These are phyloP conservation scores for Leucocoprinus sp. DNA, from an alignment of 768 basidiomycete species.

Conservation along the genomic window DNA sequence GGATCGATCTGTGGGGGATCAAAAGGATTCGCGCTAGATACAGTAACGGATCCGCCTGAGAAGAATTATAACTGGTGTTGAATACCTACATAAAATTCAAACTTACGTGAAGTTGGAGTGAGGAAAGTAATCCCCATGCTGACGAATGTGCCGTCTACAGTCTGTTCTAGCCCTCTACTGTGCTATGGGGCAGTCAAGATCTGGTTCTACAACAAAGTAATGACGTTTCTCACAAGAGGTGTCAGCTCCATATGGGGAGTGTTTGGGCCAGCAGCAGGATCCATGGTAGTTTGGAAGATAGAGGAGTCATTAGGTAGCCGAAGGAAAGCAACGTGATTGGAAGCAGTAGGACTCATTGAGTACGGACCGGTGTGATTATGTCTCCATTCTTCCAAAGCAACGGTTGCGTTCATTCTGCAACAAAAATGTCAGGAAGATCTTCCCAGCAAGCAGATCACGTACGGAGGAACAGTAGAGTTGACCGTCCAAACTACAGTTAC, in stretches of 20 bases:
- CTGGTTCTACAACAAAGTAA: no score
- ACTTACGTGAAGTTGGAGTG: not conserved
- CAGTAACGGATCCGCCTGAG: no score
- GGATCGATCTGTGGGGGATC: conserved; percentile 22
- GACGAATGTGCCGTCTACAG: no score
- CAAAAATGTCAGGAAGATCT: not conserved
- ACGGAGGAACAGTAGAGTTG: conserved; percentile 22
- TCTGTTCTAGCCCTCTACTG: no score
- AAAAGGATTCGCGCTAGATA: no score
- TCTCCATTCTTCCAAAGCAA: conserved; percentile 19
- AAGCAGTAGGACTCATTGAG: no score
- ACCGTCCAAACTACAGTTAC: conserved; percentile 19
- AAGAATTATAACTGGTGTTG: no score
- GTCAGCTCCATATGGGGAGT: conserved; percentile 19
- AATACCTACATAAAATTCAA: not conserved
- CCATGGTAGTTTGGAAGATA: conserved; percentile 14
- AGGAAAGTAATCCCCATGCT: not conserved
- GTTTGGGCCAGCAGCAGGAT: conserved; percentile 20
- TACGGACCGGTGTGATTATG: conserved; percentile 16
- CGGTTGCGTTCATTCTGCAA: no score
- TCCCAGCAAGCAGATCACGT: conserved; percentile 13
- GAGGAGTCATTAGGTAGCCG: conserved; percentile 17
- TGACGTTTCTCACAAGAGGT: conserved; percentile 7
- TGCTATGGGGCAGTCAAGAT: no score
- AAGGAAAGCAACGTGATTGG: conserved; percentile 19